These are phyloP conservation scores for Picochlorum sp. DNA, from an alignment of 139 green algal species.

Conservation along the genomic window DNA sequence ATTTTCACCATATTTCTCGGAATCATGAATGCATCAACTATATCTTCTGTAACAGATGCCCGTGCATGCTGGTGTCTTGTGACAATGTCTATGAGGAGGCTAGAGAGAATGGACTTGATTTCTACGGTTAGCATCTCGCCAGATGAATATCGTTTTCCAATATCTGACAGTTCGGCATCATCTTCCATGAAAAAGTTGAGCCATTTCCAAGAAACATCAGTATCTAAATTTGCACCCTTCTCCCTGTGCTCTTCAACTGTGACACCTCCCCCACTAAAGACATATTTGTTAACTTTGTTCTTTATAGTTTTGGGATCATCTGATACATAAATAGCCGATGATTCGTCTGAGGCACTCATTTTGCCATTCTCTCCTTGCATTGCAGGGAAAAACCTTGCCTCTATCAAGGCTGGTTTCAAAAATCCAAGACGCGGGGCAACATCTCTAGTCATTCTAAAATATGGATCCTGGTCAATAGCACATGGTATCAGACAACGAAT, in stretches of 20 bases:
- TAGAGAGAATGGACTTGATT: conserved; percentile 86
- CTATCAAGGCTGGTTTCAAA: conserved; percentile 78
- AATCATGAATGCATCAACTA: conserved; percentile 88
- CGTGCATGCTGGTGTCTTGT: conserved; percentile 58
- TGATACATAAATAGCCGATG: conserved; percentile 82
- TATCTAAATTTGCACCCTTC: conserved; percentile 81
- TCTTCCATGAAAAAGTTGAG: conserved; percentile 98
- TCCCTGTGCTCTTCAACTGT: conserved; percentile 85
- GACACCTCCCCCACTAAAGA: conserved; percentile 81
- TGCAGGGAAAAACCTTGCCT: conserved; percentile 71
- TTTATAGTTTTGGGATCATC: conserved; percentile 84
- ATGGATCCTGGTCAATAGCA: conserved; percentile 96
- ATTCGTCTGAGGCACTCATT: conserved; percentile 87
- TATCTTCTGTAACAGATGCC: conserved; percentile 76
- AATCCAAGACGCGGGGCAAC: conserved; percentile 77
- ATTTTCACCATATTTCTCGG: conserved; percentile 39
- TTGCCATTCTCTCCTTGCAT: conserved; percentile 94
- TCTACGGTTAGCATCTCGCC: conserved; percentile 92
- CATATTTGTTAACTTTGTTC: conserved; percentile 89
- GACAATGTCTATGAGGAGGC: conserved; percentile 69
- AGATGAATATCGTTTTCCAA: conserved; percentile 72
- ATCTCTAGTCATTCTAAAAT: conserved; percentile 93
- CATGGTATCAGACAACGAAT: conserved; percentile 94
- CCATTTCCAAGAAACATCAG: conserved; percentile 94
- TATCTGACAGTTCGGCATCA: conserved; percentile 66